Evolutionary conservation across 2,329 filamentous ascomycete species (phyloP).

Genomic region (Ophiobolus disseminans): DNA sequence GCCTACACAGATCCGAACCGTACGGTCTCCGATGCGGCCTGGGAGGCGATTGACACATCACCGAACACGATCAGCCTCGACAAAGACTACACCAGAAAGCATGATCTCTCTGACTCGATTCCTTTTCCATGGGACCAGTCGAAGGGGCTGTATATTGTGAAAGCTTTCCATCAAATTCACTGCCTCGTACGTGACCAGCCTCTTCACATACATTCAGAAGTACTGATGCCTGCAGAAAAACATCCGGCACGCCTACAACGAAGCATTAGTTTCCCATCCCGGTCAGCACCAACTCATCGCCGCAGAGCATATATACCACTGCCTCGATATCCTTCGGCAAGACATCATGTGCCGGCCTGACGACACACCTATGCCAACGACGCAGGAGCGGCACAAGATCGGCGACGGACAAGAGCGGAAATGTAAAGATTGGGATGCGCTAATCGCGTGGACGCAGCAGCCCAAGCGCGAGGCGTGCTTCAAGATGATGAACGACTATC

Average conservation of each 20-base stretch:
- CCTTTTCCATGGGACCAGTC: constrained; percentile 10
- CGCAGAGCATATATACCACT: not conserved
- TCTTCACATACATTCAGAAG: too few species aligned
- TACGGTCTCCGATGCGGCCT: constrained; percentile 4
- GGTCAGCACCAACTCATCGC: not conserved
- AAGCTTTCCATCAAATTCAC: constrained; percentile 16
- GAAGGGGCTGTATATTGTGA: constrained; percentile 9
- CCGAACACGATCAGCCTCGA: constrained; percentile 2
- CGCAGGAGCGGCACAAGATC: not conserved
- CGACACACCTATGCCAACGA: constrained; percentile 3
- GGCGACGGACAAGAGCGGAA: not conserved
- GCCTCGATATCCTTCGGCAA: constrained; percentile 1
- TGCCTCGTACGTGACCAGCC: constrained; percentile 8
- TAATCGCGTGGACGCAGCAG: not conserved
- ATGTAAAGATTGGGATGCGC: constrained; percentile 4
- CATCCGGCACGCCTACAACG: not conserved
- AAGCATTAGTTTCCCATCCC: not conserved
- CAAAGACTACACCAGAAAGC: not conserved
- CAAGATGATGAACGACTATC: too few species aligned
- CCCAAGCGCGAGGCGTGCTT: too few species aligned
- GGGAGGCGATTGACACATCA: constrained; percentile 3
- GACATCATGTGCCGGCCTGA: constrained; percentile 2
- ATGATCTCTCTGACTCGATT: constrained; percentile 2
- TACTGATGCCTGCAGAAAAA: not conserved
- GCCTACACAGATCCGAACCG: constrained; percentile 7